These are phyloP conservation scores for Fusarium lateritium DNA, from an alignment of 2,329 filamentous ascomycete genomes.

Conservation along the genomic window DNA sequence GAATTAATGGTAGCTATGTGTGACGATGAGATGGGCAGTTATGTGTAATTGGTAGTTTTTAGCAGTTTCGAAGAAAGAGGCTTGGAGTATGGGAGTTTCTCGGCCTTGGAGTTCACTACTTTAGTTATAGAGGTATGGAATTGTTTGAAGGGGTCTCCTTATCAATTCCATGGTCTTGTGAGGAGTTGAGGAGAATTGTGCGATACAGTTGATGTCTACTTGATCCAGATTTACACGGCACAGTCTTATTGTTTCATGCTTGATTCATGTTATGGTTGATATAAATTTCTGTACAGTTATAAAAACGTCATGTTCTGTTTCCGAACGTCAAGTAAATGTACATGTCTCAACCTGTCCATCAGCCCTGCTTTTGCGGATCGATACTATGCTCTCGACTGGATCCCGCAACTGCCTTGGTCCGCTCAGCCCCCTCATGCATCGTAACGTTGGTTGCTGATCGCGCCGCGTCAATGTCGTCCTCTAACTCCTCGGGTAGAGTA, in stretches of 20 bases:
- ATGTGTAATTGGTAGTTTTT: neutral
- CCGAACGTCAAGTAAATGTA: neutral
- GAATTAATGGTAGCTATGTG: slow-evolving; percentile 4
- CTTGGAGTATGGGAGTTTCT: neutral
- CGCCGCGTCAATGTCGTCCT: slow-evolving; percentile 63
- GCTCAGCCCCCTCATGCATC: slow-evolving; percentile 27
- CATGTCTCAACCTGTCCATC: neutral
- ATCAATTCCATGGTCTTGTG: neutral
- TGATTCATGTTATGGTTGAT: neutral
- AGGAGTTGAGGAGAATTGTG: neutral
- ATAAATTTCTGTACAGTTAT: neutral
- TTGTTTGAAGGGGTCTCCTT: neutral
- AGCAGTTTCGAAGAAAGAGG: neutral
- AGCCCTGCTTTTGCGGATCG: slow-evolving; percentile 39
- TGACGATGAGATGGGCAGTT: neutral
- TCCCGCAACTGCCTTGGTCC: slow-evolving; percentile 21
- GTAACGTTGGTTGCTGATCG: slow-evolving; percentile 39
- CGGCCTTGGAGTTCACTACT: neutral
- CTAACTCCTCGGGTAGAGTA: slow-evolving; percentile 80
- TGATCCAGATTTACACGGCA: neutral
- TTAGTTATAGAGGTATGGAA: neutral
- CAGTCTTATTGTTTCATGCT: neutral
- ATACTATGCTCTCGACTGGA: slow-evolving; percentile 46
- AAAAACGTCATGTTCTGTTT: neutral
- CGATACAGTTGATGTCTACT: neutral